phyloP scores from a whole-genome alignment of 176 grass and related monocot genomes.

The Tillandsia leiboldiana region DNA sequence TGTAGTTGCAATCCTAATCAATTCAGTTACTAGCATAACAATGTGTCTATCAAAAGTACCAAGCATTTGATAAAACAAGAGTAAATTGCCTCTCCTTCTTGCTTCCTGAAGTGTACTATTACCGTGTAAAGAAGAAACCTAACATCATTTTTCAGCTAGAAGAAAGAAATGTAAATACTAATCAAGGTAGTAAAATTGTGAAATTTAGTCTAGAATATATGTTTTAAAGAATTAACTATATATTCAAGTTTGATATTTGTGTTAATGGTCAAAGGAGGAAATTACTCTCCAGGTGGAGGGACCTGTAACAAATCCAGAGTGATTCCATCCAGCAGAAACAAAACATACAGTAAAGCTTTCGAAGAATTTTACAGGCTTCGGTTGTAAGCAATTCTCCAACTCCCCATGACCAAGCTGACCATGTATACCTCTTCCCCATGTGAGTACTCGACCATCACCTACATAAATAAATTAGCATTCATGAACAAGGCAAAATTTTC shows the following conservation, averaged over 20 bases:
- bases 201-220: neutral
- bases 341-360: conserved; percentile 45
- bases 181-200: neutral
- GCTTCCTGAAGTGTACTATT: neutral
- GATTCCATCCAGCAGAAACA: conserved; percentile 93
- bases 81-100: neutral
- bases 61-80: neutral
- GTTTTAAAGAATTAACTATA: neutral
- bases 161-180: neutral
- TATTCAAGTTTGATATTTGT: neutral
- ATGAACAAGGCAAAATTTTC: no score
- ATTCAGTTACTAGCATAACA: no score
- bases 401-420: conserved; percentile 85
- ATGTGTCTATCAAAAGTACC: no score
- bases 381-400: conserved; percentile 31
- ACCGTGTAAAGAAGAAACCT: neutral
- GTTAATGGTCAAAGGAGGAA: neutral
- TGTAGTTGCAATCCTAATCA: no score
- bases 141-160: neutral
- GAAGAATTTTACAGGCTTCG: conserved; percentile 52
- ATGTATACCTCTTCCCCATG: conserved; percentile 71
- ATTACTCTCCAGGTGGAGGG: conserved; percentile 21
- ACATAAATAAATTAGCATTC: neutral
- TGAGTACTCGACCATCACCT: conserved; percentile 71
- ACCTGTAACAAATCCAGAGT: conserved; percentile 98